A percentile compares a stretch with the other conserved stretches of the same genome.
Evolutionary conservation across 768 basidiomycete species (phyloP).

Genomic region (Xerocomus spinulosus): DNA sequence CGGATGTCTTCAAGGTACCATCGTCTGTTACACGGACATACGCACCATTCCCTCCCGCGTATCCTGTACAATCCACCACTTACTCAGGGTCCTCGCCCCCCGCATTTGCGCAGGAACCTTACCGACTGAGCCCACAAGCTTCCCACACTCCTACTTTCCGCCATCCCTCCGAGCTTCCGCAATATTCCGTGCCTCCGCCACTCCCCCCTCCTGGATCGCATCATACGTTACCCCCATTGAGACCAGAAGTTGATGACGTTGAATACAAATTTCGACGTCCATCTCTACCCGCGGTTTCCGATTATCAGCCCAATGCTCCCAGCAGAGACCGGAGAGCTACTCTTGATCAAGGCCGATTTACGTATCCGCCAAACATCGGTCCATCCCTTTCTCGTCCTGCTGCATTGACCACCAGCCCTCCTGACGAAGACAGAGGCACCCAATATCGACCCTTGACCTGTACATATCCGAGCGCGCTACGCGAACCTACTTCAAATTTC

Average conservation of each 20-base stretch:
- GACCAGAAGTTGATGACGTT: conserved; percentile 21
- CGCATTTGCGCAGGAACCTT: conserved; percentile 23
- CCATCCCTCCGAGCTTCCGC: conserved; percentile 22
- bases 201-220: conserved; percentile 19
- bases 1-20: conserved; percentile 30
- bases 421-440: conserved; percentile 9
- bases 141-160: conserved; percentile 20
- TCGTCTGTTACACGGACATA: conserved; percentile 36
- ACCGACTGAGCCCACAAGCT: conserved; percentile 18
- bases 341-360: conserved; percentile 12
- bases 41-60: conserved; percentile 38
- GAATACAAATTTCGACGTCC: conserved; percentile 32
- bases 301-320: conserved; percentile 5
- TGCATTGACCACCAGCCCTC: not conserved
- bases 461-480: conserved; percentile 16
- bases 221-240: conserved; percentile 27
- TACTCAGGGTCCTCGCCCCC: conserved; percentile 22
- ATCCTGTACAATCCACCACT: conserved; percentile 24
- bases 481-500: conserved; percentile 15
- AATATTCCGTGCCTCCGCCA: conserved; percentile 26
- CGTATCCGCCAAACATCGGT: conserved; percentile 1
- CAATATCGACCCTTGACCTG: conserved; percentile 15
- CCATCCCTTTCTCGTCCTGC: conserved; percentile 5
- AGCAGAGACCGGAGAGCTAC: conserved; percentile 12
- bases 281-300: conserved; percentile 21